phyloP scores from a whole-genome alignment of 768 basidiomycete genomes.

The Agrocybe chaxingu region DNA sequence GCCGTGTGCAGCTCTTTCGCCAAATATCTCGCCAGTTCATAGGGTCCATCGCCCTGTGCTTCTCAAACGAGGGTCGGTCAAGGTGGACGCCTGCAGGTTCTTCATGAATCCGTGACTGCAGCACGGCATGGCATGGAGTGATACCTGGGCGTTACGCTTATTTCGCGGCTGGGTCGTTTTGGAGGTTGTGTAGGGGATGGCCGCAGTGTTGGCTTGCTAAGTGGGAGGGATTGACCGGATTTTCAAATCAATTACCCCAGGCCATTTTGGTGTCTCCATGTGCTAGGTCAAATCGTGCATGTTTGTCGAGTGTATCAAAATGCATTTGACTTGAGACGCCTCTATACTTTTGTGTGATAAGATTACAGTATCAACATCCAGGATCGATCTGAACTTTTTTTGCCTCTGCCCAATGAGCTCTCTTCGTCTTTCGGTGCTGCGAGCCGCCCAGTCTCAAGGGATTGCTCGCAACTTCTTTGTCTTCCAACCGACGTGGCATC shows the following conservation, averaged over 20 bases:
- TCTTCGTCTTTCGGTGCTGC: no score
- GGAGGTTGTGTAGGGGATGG: no score
- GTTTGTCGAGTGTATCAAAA: constrained; percentile 17
- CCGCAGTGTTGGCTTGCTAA: background rate
- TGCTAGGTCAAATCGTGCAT: constrained; percentile 23
- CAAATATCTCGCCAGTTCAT: no score
- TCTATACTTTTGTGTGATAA: constrained; percentile 3
- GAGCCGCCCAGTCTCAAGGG: no score
- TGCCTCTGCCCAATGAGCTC: background rate
- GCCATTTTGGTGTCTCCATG: constrained; percentile 20
- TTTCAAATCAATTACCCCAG: constrained; percentile 25
- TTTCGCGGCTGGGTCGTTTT: no score
- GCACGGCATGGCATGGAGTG: no score
- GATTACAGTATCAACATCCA: constrained; percentile 1
- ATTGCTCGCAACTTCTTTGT: background rate
- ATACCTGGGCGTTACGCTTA: no score
- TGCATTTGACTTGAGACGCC: constrained; percentile 19
- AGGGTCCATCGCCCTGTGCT: no score
- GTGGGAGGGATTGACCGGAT: constrained; percentile 2
- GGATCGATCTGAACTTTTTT: background rate
- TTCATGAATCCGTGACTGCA: no score
- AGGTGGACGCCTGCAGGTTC: no score
- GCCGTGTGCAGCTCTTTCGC: no score
- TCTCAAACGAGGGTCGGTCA: no score
- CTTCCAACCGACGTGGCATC: background rate